A percentile compares a stretch with the other conserved stretches of the same genome.
phyloP scores from a whole-genome alignment of 1,139 yeast species.

The Lodderomyces jiufengensis region DNA sequence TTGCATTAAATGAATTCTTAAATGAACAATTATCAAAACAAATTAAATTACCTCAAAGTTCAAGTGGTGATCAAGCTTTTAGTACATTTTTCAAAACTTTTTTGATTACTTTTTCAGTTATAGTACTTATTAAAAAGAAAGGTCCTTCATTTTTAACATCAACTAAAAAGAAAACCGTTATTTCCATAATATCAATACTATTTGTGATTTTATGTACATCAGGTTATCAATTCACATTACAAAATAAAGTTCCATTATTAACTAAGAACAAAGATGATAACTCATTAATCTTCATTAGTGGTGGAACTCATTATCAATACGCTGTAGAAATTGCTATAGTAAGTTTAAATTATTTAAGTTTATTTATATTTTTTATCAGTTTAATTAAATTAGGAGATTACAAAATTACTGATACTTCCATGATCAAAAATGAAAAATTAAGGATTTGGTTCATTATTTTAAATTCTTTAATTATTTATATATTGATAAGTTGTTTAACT shows the following conservation, averaged over 20 bases:
- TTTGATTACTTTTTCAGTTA: conserved; percentile 38
- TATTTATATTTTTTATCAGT: conserved; percentile 37
- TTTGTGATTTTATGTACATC: conserved; percentile 46
- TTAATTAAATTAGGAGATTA: conserved; percentile 38
- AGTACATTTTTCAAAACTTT: conserved; percentile 46
- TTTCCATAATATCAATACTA: conserved; percentile 36
- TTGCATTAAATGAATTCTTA: conserved; percentile 52
- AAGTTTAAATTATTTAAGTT: conserved; percentile 42
- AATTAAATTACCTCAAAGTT: conserved; percentile 19
- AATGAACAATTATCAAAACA: conserved; percentile 41
- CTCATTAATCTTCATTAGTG: conserved; percentile 52
- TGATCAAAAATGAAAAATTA: conserved; percentile 17
- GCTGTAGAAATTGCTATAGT: conserved; percentile 61
- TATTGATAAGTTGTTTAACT: conserved; percentile 37
- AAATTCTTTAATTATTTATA: conserved; percentile 20
- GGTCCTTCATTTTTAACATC: conserved; percentile 36
- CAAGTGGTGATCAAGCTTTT: conserved; percentile 33
- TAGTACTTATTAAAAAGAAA: conserved; percentile 48
- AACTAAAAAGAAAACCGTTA: conserved; percentile 29
- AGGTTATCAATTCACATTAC: conserved; percentile 63
- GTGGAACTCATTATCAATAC: conserved; percentile 64
- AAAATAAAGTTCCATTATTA: conserved; percentile 60
- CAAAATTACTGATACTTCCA: conserved; percentile 19
- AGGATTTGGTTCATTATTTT: conserved; percentile 19
- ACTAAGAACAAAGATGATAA: conserved; percentile 48